phyloP scores from a whole-genome alignment of 2,329 filamentous ascomycete genomes.

The Aspergillus neotritici region DNA sequence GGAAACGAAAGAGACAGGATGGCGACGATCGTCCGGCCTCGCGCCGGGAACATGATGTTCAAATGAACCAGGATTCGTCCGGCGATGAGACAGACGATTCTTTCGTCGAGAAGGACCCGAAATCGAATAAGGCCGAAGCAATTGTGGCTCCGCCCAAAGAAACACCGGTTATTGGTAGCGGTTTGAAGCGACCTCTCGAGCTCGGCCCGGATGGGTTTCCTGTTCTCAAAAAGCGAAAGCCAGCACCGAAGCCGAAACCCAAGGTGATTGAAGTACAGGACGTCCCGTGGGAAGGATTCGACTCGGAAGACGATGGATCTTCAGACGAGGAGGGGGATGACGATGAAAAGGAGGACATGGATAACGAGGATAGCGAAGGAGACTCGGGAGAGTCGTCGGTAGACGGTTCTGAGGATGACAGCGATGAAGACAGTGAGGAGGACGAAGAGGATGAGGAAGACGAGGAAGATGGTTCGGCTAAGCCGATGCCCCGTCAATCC shows the following conservation, averaged over 20 bases:
- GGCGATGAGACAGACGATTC: constrained; percentile 32
- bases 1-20: constrained; percentile 63
- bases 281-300: constrained; percentile 43
- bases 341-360: constrained; percentile 26
- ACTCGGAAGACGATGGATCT: constrained; percentile 38
- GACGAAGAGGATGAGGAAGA: constrained; percentile 34
- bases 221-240: constrained; percentile 75
- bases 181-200: constrained; percentile 81
- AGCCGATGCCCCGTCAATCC: constrained; percentile 40
- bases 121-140: constrained; percentile 37
- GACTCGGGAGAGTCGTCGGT: neutral
- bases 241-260: constrained; percentile 50
- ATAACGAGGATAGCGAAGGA: constrained; percentile 26
- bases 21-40: constrained; percentile 41
- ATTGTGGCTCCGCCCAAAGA: constrained; percentile 38
- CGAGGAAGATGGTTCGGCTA: constrained; percentile 16
- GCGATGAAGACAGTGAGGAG: constrained; percentile 17
- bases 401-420: constrained; percentile 15
- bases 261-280: constrained; percentile 30
- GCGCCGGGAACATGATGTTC: constrained; percentile 17
- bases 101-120: constrained; percentile 20
- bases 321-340: constrained; percentile 6
- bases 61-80: constrained; percentile 25
- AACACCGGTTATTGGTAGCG: constrained; percentile 53
- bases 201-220: constrained; percentile 73